Evolutionary conservation across 108 stramenopile species (phyloP).

Genomic region (Hondaea fermentalgiana): DNA sequence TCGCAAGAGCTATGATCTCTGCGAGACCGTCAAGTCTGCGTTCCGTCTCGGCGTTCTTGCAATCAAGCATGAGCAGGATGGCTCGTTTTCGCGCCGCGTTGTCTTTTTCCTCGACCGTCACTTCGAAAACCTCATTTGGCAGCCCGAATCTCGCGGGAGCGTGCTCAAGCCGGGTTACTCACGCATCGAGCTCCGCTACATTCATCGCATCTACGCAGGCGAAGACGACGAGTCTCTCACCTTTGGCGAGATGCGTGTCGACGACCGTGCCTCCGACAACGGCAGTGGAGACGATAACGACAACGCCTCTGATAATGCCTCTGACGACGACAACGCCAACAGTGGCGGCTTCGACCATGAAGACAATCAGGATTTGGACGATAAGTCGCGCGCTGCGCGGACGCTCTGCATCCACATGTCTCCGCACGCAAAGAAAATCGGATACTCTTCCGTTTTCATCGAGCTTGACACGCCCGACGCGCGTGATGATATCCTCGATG

Average conservation of each 20-base stretch:
- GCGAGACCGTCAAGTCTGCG: neutral
- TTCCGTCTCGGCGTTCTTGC: neutral
- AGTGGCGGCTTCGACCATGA: neutral
- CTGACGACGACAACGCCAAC: neutral
- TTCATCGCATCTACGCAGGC: neutral
- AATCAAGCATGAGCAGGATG: neutral
- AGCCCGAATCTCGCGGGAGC: neutral
- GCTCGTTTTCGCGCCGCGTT: neutral
- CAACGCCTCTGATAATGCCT: neutral
- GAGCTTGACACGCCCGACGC: neutral
- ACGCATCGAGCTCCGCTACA: neutral
- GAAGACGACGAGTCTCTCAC: neutral
- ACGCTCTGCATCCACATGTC: neutral
- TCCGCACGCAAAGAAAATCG: neutral
- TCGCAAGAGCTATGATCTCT: conserved; percentile 53
- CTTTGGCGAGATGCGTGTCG: neutral
- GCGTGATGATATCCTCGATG: neutral
- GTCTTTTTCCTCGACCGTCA: neutral
- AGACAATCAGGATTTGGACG: neutral
- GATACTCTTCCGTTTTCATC: neutral
- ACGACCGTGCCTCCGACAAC: neutral
- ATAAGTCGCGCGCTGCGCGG: neutral
- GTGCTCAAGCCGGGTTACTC: conserved; percentile 12
- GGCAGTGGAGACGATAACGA: neutral
- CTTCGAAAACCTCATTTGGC: conserved; percentile 17